Percentiles rank a stretch among this genome's conserved stretches.
These are phyloP conservation scores for Xylariaceae sp. DNA, from an alignment of 2,329 filamentous ascomycete species.

Conservation along the genomic window DNA sequence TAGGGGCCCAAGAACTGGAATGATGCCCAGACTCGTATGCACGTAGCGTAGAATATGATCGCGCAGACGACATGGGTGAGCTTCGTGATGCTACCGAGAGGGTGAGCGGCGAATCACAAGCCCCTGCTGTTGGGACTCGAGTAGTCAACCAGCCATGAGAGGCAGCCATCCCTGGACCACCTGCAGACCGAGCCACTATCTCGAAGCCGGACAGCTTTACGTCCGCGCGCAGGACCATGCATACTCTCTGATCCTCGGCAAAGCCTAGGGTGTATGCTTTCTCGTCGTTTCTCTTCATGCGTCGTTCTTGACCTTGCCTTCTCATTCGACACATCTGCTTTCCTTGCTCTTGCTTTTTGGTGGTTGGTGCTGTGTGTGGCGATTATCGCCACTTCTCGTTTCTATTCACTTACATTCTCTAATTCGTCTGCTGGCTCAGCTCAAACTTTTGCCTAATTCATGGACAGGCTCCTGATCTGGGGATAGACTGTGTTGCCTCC, in stretches of 20 bases:
- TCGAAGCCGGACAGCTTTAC: conserved; percentile 31
- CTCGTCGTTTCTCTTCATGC: conserved; percentile 28
- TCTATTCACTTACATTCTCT: conserved; percentile 32
- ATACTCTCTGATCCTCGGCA: conserved; percentile 20
- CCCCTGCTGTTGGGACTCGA: conserved; percentile 6
- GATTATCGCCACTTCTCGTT: conserved; percentile 30
- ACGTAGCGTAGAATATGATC: background rate
- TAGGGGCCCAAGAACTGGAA: too few relatives aligned
- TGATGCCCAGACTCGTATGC: too few relatives aligned
- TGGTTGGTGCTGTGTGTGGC: conserved; percentile 27
- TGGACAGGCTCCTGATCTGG: conserved; percentile 36
- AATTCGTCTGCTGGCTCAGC: conserved; percentile 38
- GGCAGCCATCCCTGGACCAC: conserved; percentile 24
- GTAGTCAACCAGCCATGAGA: conserved; percentile 12
- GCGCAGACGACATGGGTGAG: background rate
- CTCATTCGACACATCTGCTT: conserved; percentile 32
- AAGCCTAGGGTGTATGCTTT: conserved; percentile 23
- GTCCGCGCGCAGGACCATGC: conserved; percentile 30
- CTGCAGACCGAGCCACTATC: conserved; percentile 27
- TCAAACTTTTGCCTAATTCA: conserved; percentile 45
- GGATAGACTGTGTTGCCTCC: conserved; percentile 25
- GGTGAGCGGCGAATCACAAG: conserved; percentile 20
- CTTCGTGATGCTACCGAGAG: background rate
- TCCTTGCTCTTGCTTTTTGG: conserved; percentile 30
- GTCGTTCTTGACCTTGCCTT: conserved; percentile 25